A percentile compares a stretch with the other conserved stretches of the same genome.
Evolutionary conservation across 805 yeast species (phyloP).

Genomic region (Metschnikowia dekortorum): DNA sequence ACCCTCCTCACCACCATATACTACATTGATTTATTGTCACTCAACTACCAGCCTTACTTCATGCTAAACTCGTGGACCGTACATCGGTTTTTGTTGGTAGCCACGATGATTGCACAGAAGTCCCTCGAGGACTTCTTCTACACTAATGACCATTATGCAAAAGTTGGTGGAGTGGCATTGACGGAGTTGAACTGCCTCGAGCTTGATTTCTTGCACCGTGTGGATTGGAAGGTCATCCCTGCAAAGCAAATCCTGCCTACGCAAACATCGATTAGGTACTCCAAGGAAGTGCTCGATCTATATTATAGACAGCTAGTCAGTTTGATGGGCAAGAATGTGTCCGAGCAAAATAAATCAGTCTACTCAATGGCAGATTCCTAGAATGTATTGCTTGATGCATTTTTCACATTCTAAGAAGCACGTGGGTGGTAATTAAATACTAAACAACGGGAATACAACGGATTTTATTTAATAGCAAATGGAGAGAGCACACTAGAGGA

Average conservation of each 20-base stretch:
- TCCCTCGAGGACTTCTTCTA: conserved; percentile 92
- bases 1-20: conserved; percentile 80
- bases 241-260: conserved; percentile 26
- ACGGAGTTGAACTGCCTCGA: conserved; percentile 83
- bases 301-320: conserved; percentile 38
- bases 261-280: conserved; percentile 24
- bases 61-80: conserved; percentile 88
- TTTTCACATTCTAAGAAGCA: neutral
- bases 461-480: conserved; percentile 1
- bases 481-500: neutral
- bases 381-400: neutral
- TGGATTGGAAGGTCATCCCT: conserved; percentile 59
- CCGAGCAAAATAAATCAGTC: conserved; percentile 13
- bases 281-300: conserved; percentile 36
- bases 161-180: conserved; percentile 89
- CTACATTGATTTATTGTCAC: conserved; percentile 80
- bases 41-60: conserved; percentile 68
- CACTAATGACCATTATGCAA: conserved; percentile 89
- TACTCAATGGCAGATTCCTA: conserved; percentile 4
- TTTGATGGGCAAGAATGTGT: conserved; percentile 35
- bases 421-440: neutral
- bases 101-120: conserved; percentile 86
- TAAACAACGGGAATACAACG: conserved; percentile 1
- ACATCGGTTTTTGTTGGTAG: conserved; percentile 84
- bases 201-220: conserved; percentile 77